A percentile compares a stretch with the other conserved stretches of the same genome.
Conservation (phyloP, 129 eudicot species). For the Chrysanthemum makinoi region DNA sequence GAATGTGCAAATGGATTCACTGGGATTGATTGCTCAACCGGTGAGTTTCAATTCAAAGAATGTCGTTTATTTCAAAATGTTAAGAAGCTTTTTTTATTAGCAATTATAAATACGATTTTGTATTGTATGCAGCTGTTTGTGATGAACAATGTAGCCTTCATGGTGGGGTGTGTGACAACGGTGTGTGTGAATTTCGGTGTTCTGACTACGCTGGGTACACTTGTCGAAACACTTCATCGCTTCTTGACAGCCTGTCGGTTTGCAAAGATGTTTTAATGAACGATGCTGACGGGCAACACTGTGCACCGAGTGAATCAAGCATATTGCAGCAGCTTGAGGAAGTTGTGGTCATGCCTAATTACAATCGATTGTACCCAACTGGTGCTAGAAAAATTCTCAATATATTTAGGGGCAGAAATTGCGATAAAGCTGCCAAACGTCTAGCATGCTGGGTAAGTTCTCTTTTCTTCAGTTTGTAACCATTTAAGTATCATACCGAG, state of each 20-base stretch:
- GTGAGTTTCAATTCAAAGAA: constrained; percentile 30
- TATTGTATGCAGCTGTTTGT: constrained; percentile 70
- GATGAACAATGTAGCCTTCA: constrained; percentile 99
- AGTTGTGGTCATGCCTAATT: constrained; percentile 96
- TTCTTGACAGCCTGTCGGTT: constrained; percentile 74
- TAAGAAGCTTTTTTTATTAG: not conserved
- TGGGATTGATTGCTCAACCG: constrained; percentile 93
- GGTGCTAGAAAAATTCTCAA: constrained; percentile 82
- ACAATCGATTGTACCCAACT: constrained; percentile 80
- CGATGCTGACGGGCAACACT: constrained; percentile 79
- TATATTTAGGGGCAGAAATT: constrained; percentile 64
- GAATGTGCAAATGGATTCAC: constrained; percentile 75
- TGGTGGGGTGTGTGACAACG: constrained; percentile 99
- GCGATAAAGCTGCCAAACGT: constrained; percentile 93
- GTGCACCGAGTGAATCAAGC: constrained; percentile 90
- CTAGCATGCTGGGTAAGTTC: constrained; percentile 93
- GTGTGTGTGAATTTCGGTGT: constrained; percentile 93
- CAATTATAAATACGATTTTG: not conserved
- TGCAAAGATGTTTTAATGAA: constrained; percentile 67
- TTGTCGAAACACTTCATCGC: constrained; percentile 75
- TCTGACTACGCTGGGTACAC: constrained; percentile 98
- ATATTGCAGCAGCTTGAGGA: constrained; percentile 91
- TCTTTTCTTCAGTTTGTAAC: too few relatives aligned
- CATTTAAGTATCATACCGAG: too few relatives aligned
- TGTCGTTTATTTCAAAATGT: too few relatives aligned